These are phyloP conservation scores for Microascus cirrosus DNA, from an alignment of 2,329 filamentous ascomycete genomes.

Conservation along the genomic window DNA sequence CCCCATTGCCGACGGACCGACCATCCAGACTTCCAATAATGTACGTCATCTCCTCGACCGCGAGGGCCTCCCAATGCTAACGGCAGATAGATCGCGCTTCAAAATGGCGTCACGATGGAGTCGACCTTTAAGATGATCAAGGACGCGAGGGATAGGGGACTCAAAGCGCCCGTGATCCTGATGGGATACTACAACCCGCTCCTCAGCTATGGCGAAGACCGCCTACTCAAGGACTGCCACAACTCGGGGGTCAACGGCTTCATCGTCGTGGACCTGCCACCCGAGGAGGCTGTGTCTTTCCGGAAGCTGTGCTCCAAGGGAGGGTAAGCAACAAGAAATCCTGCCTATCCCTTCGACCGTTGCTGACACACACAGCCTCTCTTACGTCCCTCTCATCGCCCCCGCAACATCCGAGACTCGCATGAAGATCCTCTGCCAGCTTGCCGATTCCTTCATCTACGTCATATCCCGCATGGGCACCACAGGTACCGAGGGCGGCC, in stretches of 20 bases:
- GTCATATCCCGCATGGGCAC: slow-evolving; percentile 96
- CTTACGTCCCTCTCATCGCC: slow-evolving; percentile 93
- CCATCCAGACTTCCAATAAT: slow-evolving; percentile 92
- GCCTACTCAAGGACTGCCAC: slow-evolving; percentile 72
- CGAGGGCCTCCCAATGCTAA: background rate
- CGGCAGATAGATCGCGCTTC: slow-evolving; percentile 50
- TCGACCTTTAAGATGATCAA: slow-evolving; percentile 75
- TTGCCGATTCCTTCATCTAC: slow-evolving; percentile 98
- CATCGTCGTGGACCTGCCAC: slow-evolving; percentile 90
- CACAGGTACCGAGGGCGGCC: slow-evolving; percentile 74
- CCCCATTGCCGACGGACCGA: slow-evolving; percentile 94
- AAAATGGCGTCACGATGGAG: slow-evolving; percentile 77
- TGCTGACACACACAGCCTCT: slow-evolving; percentile 44
- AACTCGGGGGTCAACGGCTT: slow-evolving; percentile 86
- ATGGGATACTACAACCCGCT: slow-evolving; percentile 99
- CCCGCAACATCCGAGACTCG: slow-evolving; percentile 84
- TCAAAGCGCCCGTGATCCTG: slow-evolving; percentile 74
- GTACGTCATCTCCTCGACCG: slow-evolving; percentile 28
- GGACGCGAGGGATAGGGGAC: slow-evolving; percentile 63
- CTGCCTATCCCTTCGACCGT: background rate
- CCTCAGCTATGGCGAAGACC: slow-evolving; percentile 87
- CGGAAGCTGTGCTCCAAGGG: slow-evolving; percentile 70
- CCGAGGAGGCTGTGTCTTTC: slow-evolving; percentile 91
- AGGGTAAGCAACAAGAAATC: slow-evolving; percentile 39
- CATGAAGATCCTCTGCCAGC: slow-evolving; percentile 92